These are phyloP conservation scores for Holtermanniella nyarrowii DNA, from an alignment of 768 basidiomycete genomes.

Conservation along the genomic window DNA sequence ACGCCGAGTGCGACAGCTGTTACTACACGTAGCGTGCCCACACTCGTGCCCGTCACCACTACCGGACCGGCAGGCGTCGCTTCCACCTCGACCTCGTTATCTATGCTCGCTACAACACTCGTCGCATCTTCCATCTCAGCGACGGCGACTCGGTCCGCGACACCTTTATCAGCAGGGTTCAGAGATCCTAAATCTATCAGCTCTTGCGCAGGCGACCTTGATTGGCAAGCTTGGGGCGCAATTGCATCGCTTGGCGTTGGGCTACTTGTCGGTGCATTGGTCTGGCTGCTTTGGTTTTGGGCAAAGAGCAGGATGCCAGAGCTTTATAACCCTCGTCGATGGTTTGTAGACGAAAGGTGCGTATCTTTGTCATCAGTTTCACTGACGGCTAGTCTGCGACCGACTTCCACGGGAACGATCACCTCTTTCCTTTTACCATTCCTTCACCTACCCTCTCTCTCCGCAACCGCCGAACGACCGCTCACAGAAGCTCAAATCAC, in stretches of 20 bases:
- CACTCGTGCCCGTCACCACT: not conserved
- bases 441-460: slow-evolving; percentile 51
- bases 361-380: slow-evolving; percentile 1
- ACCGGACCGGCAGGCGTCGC: not conserved
- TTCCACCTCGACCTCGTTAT: too few relatives aligned
- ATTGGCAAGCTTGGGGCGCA: slow-evolving; percentile 26
- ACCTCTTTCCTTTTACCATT: slow-evolving; percentile 63
- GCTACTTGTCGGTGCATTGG: slow-evolving; percentile 11
- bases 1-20: slow-evolving; percentile 1
- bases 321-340: slow-evolving; percentile 17
- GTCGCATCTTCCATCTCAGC: not conserved
- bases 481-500: slow-evolving; percentile 65
- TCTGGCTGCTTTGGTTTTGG: slow-evolving; percentile 23
- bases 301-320: slow-evolving; percentile 12
- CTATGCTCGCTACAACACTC: not conserved
- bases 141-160: not conserved
- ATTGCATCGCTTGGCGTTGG: slow-evolving; percentile 14
- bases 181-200: not conserved
- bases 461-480: slow-evolving; percentile 51
- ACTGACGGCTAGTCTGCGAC: slow-evolving; percentile 48
- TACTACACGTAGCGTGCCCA: not conserved
- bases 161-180: slow-evolving; percentile 1
- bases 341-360: slow-evolving; percentile 19
- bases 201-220: slow-evolving; percentile 21
- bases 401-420: slow-evolving; percentile 52